Percentiles rank a stretch among this genome's conserved stretches.
Evolutionary conservation across 2,329 filamentous ascomycete genomes (phyloP).

Genomic region (Trichoderma sp.): DNA sequence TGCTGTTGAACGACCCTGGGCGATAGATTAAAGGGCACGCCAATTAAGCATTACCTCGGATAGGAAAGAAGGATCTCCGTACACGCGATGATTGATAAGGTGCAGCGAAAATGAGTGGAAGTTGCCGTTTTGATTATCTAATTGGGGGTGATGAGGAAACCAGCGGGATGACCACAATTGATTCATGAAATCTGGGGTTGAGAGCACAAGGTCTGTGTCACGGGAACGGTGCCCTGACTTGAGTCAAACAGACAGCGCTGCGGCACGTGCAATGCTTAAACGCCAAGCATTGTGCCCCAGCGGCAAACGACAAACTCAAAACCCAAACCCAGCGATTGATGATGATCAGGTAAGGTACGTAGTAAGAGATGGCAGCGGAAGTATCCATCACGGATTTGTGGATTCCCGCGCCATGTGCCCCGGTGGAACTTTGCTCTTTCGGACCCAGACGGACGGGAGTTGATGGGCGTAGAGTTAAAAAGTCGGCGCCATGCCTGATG

Average conservation of each 20-base stretch:
- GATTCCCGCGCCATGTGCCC: slow-evolving; percentile 6
- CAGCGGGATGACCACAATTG: not conserved
- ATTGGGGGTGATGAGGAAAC: not conserved
- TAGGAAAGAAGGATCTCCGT: not conserved
- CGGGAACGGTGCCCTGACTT: not conserved
- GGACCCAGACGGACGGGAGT: not conserved
- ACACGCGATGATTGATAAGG: not conserved
- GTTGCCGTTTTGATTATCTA: not conserved
- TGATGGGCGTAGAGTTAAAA: not conserved
- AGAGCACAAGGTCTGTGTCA: not conserved
- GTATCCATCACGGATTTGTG: not conserved
- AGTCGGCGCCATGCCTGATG: not conserved
- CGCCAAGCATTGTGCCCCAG: not conserved
- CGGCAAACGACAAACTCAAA: not conserved
- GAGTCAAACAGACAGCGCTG: not conserved
- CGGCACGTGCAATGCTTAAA: not conserved
- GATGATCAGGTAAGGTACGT: not conserved
- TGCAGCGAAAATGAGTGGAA: not conserved
- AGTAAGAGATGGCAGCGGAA: not conserved
- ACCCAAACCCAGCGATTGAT: not conserved
- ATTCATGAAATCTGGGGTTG: not conserved
- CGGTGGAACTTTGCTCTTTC: not conserved
- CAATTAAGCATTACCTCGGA: not conserved
- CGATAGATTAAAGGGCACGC: not conserved
- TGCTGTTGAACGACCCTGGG: not conserved